These are phyloP conservation scores for Diddensiella santjacobensis DNA, from an alignment of 805 yeast species.

Conservation along the genomic window DNA sequence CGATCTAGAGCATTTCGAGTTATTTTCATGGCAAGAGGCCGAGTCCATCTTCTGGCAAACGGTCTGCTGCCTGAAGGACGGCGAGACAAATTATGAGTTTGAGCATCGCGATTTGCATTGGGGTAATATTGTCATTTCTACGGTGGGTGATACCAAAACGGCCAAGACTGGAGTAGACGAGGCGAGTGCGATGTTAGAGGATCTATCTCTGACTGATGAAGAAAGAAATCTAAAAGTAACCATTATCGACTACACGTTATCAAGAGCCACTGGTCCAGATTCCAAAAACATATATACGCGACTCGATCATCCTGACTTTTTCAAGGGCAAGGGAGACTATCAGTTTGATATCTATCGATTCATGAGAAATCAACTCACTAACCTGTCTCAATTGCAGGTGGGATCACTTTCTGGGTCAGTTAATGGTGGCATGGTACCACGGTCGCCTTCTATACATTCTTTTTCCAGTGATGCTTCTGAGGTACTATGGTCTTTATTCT, in stretches of 20 bases:
- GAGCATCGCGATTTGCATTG: constrained; percentile 72
- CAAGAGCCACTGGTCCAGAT: constrained; percentile 41
- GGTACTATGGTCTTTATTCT: constrained; percentile 44
- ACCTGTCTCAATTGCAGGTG: constrained; percentile 7
- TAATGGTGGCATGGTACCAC: background rate
- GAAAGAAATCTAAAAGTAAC: constrained; percentile 38
- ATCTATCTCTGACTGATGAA: constrained; percentile 1
- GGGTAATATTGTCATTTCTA: constrained; percentile 53
- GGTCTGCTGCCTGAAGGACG: constrained; percentile 45
- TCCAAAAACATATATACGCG: constrained; percentile 43
- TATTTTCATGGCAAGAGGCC: constrained; percentile 38
- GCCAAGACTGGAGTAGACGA: background rate
- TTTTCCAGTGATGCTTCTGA: background rate
- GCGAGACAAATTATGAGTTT: constrained; percentile 51
- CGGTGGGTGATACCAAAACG: constrained; percentile 4
- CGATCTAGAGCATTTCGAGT: constrained; percentile 42
- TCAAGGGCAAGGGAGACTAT: constrained; percentile 56
- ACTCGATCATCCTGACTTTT: constrained; percentile 62
- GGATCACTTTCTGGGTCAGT: constrained; percentile 1
- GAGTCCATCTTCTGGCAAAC: constrained; percentile 51
- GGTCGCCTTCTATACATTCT: background rate
- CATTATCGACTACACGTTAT: constrained; percentile 55
- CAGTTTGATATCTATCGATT: constrained; percentile 58
- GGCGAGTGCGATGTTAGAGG: constrained; percentile 1
- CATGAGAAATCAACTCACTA: constrained; percentile 41